A percentile compares a stretch with the other conserved stretches of the same genome.
Conservation (phyloP, 495 filamentous ascomycete species). For the Aspergillus cavernicola region DNA sequence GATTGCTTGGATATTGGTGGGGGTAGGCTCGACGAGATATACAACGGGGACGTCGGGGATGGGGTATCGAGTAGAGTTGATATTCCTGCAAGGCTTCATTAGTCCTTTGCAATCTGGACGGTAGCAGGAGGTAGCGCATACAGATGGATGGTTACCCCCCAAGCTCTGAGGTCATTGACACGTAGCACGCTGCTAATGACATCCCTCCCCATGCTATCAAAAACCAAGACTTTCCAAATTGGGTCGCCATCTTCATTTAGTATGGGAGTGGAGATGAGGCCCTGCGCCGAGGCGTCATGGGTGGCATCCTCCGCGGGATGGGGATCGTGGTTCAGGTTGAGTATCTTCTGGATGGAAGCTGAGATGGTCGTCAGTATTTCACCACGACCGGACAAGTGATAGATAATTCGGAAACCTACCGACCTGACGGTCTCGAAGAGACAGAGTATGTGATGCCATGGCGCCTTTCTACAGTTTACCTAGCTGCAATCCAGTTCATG, state of each 20-base stretch:
- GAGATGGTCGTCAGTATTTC: constrained; percentile 1
- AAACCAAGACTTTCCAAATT: constrained; percentile 70
- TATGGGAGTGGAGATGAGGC: constrained; percentile 71
- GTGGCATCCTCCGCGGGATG: constrained; percentile 51
- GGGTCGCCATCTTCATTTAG: constrained; percentile 83
- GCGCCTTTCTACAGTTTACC: constrained; percentile 22
- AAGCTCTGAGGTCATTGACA: constrained; percentile 85
- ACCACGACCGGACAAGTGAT: constrained; percentile 12
- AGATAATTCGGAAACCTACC: constrained; percentile 72
- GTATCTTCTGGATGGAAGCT: constrained; percentile 94
- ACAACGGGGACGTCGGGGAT: constrained; percentile 97
- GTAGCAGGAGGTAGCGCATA: constrained; percentile 26
- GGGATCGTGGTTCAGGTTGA: constrained; percentile 83
- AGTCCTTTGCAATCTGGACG: neutral
- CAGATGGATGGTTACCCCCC: constrained; percentile 98
- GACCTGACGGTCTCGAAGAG: constrained; percentile 94
- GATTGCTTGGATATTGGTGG: constrained; percentile 74
- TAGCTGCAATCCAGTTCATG: constrained; percentile 20
- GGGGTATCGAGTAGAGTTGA: constrained; percentile 76
- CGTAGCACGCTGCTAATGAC: constrained; percentile 90
- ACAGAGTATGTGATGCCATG: constrained; percentile 72
- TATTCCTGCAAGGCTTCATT: constrained; percentile 47
- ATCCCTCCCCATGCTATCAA: constrained; percentile 66
- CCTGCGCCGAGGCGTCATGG: constrained; percentile 52
- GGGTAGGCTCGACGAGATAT: constrained; percentile 88